Conservation (phyloP, 345 rosid species). For the Pistacia integerrima region DNA sequence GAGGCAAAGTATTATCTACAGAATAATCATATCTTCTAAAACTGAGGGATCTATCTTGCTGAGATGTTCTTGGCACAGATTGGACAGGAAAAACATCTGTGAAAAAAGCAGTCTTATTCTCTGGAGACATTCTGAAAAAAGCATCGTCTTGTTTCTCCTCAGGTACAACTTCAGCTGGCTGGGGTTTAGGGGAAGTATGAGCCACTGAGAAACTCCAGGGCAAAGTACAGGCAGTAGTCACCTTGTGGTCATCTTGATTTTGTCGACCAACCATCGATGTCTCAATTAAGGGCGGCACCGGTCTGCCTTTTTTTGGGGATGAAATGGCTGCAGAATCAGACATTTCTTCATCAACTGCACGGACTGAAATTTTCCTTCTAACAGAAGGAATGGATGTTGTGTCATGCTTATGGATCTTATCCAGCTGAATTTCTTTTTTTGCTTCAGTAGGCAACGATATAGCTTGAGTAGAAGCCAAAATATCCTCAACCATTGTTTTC, state of each 20-base stretch:
- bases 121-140: slow-evolving; percentile 35
- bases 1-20: slow-evolving; percentile 27
- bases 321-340: slow-evolving; percentile 35
- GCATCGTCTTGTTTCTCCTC: slow-evolving; percentile 35
- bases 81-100: slow-evolving; percentile 37
- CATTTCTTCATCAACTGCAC: slow-evolving; percentile 49
- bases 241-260: slow-evolving; percentile 31
- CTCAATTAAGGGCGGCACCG: slow-evolving; percentile 26
- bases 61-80: slow-evolving; percentile 37
- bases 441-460: slow-evolving; percentile 35
- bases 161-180: slow-evolving; percentile 33
- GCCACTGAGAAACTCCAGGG: slow-evolving; percentile 40
- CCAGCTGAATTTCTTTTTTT: slow-evolving; percentile 35
- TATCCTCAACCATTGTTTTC: slow-evolving; percentile 63
- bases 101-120: slow-evolving; percentile 32
- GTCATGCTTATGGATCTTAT: slow-evolving; percentile 31
- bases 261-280: slow-evolving; percentile 35
- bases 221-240: slow-evolving; percentile 31
- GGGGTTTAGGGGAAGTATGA: slow-evolving; percentile 40
- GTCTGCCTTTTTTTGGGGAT: slow-evolving; percentile 40
- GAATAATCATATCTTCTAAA: slow-evolving; percentile 17
- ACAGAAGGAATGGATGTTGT: slow-evolving; percentile 31
- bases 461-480: slow-evolving; percentile 39
- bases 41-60: slow-evolving; percentile 42
- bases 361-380: slow-evolving; percentile 34